phyloP scores from a whole-genome alignment of 2,329 filamentous ascomycete species.

The Diaporthe sp. region DNA sequence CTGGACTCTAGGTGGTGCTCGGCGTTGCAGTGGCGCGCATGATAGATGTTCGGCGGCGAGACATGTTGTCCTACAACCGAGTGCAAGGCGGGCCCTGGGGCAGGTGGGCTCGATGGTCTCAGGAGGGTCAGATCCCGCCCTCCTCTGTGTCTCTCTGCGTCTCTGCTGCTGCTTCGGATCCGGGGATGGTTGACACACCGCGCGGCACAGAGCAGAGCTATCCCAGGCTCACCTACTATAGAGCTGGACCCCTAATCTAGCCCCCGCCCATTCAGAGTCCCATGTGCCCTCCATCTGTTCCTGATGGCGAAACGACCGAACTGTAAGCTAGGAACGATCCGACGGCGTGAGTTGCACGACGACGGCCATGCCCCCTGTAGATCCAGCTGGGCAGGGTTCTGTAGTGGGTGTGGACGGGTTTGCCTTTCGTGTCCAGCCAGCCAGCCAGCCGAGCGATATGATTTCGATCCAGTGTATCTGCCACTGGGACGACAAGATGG shows the following conservation, averaged over 20 bases:
- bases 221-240: neutral
- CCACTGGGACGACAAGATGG: neutral
- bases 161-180: conserved; percentile 2
- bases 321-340: conserved; percentile 5
- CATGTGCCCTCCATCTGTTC: neutral
- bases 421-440: neutral
- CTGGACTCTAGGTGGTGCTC: neutral
- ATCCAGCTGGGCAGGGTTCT: neutral
- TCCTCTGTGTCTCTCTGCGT: neutral
- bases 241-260: neutral
- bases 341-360: conserved; percentile 24
- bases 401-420: neutral
- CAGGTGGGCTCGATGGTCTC: conserved; percentile 3
- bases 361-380: conserved; percentile 21
- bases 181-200: neutral
- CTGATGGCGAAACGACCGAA: conserved; percentile 23
- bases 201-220: neutral
- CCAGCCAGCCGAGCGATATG: neutral
- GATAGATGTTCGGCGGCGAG: conserved; percentile 12
- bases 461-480: neutral
- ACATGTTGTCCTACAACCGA: conserved; percentile 21
- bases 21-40: conserved; percentile 1
- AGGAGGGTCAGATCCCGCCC: conserved; percentile 17
- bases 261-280: neutral
- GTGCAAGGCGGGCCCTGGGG: neutral